Conservation (phyloP, 768 basidiomycete genomes). For the Coprinellus micaceus region DNA sequence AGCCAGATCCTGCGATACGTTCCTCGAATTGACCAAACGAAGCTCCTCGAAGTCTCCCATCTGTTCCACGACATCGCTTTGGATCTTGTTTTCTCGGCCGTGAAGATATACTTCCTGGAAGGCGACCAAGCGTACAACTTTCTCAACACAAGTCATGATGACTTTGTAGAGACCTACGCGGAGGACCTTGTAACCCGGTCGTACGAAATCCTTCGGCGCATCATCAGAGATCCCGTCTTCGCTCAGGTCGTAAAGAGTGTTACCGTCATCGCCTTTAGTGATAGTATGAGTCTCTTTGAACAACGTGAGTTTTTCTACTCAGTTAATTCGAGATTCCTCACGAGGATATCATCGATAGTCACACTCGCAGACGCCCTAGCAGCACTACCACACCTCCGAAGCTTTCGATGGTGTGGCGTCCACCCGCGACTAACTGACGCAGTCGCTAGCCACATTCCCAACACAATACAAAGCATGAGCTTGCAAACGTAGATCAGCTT, state of each 20-base stretch:
- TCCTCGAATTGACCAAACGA: constrained; percentile 22
- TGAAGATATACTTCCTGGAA: constrained; percentile 37
- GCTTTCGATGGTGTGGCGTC: constrained; percentile 37
- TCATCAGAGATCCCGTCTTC: constrained; percentile 30
- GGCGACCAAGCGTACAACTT: constrained; percentile 21
- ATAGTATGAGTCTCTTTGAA: constrained; percentile 35
- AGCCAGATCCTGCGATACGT: constrained; percentile 28
- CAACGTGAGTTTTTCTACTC: constrained; percentile 23
- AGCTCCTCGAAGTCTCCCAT: constrained; percentile 32
- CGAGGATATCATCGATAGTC: too few species aligned
- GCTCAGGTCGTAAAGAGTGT: constrained; percentile 32
- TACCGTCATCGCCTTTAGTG: constrained; percentile 33
- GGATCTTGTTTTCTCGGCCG: constrained; percentile 29
- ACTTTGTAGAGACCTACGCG: constrained; percentile 26
- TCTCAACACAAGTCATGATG: constrained; percentile 27
- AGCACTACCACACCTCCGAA: constrained; percentile 28
- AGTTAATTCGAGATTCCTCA: too few species aligned
- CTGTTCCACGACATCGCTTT: constrained; percentile 34
- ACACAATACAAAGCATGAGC: constrained; percentile 21
- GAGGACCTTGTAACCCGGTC: constrained; percentile 31
- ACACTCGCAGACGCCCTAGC: constrained; percentile 30
- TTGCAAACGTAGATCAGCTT: constrained; percentile 29
- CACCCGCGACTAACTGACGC: constrained; percentile 24
- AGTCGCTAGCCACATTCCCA: constrained; percentile 28
- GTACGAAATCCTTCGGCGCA: constrained; percentile 38